Evolutionary conservation across 305 asterid genomes (phyloP), one percentile per base, ranked within the genome.

Genomic region (Ajuga reptans): DNA sequence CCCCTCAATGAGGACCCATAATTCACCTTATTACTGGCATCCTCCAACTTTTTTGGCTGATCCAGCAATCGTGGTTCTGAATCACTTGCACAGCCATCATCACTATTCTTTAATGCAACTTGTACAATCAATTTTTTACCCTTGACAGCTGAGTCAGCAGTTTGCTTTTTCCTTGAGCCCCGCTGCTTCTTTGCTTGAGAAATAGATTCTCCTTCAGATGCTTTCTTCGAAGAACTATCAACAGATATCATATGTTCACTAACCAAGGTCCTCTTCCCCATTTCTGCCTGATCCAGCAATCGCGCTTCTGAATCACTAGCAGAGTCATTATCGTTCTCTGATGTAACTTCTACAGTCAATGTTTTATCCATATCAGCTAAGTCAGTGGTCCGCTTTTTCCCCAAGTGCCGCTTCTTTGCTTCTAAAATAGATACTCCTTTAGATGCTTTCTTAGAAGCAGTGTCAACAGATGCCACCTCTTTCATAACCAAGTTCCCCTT

Each of bases 391-490:
- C 45, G 45, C 45, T 39, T 39, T 39, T 77, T 84, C 70, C 73
- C 77, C 16, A 78, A 51, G 56, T 66, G 75, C 27, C 59, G 83
- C 75, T 79, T 78, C 79, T 78, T 86, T 41, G 76, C 79, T 76
- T 77, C 85, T 52, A 86, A 77, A 53, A 82, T 80, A 33, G 73
- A 68, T 71, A 80, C 81, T 72, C 79, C 83, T 75, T 83, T 87
- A 76, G 84, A 66, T 64, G 74, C 87, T 75, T 85, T 84, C 77
- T 82, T 72, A 33, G 87, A 69, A 29, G 76, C 69, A 54, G 76
- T 54, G 51, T 77, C 83, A 54, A 12, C 63, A 68, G 86, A 72
- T 67, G 42, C 82, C 60, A 62, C 8, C 61, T 78, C 89, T 71
- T 85, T 88, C 57, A 47, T 64, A 68, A 45, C 68, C 63, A 66